These are phyloP conservation scores for Mallotus nudiflorus DNA, from an alignment of 345 rosid species.

Conservation along the genomic window DNA sequence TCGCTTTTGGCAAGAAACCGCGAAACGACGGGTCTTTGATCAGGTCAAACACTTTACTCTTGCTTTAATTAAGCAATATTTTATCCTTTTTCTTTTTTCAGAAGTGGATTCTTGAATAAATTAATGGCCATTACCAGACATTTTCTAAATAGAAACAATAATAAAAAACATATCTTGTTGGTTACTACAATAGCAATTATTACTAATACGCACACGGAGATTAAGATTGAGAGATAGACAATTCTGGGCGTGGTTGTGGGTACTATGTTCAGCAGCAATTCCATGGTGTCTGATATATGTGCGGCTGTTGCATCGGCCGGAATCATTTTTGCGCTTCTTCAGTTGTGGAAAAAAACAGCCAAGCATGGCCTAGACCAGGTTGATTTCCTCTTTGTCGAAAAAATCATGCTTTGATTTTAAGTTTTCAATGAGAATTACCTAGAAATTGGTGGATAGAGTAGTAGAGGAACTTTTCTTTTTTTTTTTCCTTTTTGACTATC, in stretches of 20 bases:
- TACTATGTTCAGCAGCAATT: background rate
- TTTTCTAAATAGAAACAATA: background rate
- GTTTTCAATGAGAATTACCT: background rate
- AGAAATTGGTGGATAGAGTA: background rate
- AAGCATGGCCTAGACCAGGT: constrained; percentile 40
- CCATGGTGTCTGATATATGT: constrained; percentile 17
- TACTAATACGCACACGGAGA: background rate
- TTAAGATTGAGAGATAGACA: background rate
- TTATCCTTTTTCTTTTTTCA: background rate
- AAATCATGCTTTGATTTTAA: background rate
- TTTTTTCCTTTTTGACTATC: background rate
- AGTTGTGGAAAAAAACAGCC: constrained; percentile 30
- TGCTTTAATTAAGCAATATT: background rate
- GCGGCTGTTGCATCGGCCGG: constrained; percentile 16
- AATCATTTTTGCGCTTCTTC: constrained; percentile 20
- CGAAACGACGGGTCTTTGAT: constrained; percentile 59
- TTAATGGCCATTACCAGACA: too few relatives aligned
- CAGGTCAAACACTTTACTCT: constrained; percentile 35
- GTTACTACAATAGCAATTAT: background rate
- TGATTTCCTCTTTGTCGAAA: background rate
- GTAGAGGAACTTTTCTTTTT: background rate
- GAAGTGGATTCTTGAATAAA: background rate
- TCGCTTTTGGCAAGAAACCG: constrained; percentile 64
- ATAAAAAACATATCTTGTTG: background rate
- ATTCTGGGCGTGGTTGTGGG: background rate